Conservation (phyloP, 768 basidiomycete genomes). For the Mrakia blollopis region DNA sequence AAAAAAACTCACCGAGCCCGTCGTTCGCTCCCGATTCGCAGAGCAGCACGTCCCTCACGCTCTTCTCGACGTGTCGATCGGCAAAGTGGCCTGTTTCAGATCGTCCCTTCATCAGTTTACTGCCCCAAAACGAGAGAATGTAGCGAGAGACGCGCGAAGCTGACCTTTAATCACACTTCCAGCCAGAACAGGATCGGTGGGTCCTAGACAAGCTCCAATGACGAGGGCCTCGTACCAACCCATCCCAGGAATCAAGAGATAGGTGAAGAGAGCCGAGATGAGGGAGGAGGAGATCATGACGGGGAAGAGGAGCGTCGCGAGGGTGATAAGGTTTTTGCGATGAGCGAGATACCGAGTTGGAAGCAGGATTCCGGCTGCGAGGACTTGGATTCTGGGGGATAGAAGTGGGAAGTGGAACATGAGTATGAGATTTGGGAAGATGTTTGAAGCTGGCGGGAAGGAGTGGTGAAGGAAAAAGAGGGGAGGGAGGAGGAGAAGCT, state of each 20-base stretch:
- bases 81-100: not conserved
- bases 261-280: not conserved
- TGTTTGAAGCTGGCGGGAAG: not conserved
- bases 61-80: conserved; percentile 8
- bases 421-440: not conserved
- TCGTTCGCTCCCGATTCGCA: conserved; percentile 6
- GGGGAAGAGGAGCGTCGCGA: conserved; percentile 5
- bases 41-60: not conserved
- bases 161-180: conserved; percentile 15
- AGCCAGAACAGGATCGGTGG: conserved; percentile 14
- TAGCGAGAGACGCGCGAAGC: too few relatives aligned
- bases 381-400: not conserved
- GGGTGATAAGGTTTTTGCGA: not conserved
- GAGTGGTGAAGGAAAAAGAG: not conserved
- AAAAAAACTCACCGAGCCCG: not conserved
- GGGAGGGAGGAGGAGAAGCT: not conserved
- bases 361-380: not conserved
- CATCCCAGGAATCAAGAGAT: not conserved
- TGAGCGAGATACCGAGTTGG: conserved; percentile 7
- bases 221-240: conserved; percentile 15
- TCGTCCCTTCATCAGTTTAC: too few relatives aligned
- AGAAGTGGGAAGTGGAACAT: not conserved
- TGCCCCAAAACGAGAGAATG: too few relatives aligned
- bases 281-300: conserved; percentile 15
- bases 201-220: conserved; percentile 11